Conservation (phyloP, 164 flowering plant genomes). For the Chloranthus sessilifolius region DNA sequence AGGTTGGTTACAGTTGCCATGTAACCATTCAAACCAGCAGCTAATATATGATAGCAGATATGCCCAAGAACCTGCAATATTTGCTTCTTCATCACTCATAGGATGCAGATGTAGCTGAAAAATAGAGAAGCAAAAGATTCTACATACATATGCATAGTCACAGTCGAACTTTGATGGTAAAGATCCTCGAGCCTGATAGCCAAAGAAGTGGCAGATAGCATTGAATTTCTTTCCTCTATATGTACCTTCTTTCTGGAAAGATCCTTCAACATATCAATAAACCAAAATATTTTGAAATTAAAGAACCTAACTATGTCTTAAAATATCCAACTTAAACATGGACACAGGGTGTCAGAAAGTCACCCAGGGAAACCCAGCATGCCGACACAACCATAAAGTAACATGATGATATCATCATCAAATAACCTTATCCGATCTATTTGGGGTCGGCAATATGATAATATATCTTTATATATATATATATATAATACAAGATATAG, state of each 20-base stretch:
- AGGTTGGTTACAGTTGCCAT: conserved; percentile 93
- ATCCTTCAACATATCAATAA: conserved; percentile 4
- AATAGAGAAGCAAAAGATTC: neutral
- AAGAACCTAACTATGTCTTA: conserved; percentile 1
- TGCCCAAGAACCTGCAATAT: conserved; percentile 89
- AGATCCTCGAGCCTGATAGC: conserved; percentile 98
- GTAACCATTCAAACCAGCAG: conserved; percentile 96
- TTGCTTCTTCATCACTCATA: conserved; percentile 1
- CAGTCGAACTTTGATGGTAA: conserved; percentile 97
- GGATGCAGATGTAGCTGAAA: conserved; percentile 1
- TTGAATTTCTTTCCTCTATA: conserved; percentile 98
- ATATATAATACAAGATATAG: too few relatives aligned
- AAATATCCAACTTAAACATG: neutral
- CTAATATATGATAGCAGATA: conserved; percentile 84
- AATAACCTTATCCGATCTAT: too few relatives aligned
- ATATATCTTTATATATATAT: too few relatives aligned
- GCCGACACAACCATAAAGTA: too few relatives aligned
- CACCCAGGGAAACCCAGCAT: too few relatives aligned
- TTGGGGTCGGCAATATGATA: too few relatives aligned
- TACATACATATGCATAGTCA: conserved; percentile 91
- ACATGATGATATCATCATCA: too few relatives aligned
- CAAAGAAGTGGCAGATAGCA: conserved; percentile 98
- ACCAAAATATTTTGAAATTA: neutral
- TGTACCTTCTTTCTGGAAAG: conserved; percentile 89
- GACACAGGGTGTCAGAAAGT: neutral